Evolutionary conservation across 306 rosid species (phyloP), one percentile per base, ranked within the genome.

Genomic region (Pterocarpus santalinus): DNA sequence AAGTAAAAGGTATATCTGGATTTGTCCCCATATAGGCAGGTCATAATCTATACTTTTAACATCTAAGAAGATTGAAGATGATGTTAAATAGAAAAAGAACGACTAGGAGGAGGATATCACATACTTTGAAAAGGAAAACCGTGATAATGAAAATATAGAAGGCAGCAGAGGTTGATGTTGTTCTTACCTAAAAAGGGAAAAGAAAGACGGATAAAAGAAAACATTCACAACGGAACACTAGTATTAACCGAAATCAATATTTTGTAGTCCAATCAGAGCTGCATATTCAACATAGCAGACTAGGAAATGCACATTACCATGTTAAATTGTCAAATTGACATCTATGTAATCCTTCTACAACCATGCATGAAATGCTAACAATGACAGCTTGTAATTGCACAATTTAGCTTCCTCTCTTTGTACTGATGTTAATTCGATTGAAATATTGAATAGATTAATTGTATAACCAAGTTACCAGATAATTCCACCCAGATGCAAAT

Each of bases 281-380:
- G 28, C 28, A 22, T 22, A 22, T 22, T 22, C 28, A 22, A 22
- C 28, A 22, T 22, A 22, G 28, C 28, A 22, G 28, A 22, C 28
- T 22, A 22, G 28, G 1, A 22, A 22, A 22, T 22, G 28, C 28
- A 22, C 28, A 22, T 22, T 22, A 22, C 28, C 28, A 22, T 22
- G 28, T 22, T 22, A 22, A 22, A 22, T 22, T 22, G 0, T 22
- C 13, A 10, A 57, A 58, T 41, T 13, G 38, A 58, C n/a, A 39
- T 74, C 30, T 58, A 28, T 39, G 8, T 4, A 74, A 28, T 75
- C 47, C 11, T 43, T 62, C n/a, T 30, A n/a, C 44, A 43, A n/a
- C n/a, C 30, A 30, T 11, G 16, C 39, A 39, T 39, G 78, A 57
- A 73, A 22, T 39, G 68, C 15, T 73, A 57, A 57, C 11, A 73